Base-by-base conservation (phyloP, 129 eudicot genomes). In the Smallanthus sonchifolius region DNA sequence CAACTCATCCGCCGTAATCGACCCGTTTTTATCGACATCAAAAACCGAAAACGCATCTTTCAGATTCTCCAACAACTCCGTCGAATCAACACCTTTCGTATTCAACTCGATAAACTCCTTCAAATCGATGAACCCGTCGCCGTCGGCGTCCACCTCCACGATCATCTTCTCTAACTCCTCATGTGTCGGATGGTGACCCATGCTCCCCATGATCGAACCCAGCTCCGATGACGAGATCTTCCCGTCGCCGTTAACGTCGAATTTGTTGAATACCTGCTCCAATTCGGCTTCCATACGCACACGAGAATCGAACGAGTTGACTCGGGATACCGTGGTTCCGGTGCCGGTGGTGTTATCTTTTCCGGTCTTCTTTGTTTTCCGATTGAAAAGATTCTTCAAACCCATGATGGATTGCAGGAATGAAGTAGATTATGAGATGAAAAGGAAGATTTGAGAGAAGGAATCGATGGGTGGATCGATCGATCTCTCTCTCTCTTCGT, bases 81-180 rank as follows among this genome's bases (percentile, higher is more conserved):
- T 70, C 2, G 85, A 79, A 68, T 77, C 87, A 10, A 89, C 15
- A 54, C 67, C 89, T 28, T 83, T 89, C 4, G 96, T 86, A 62
- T 89, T 89, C 49, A 89, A 45, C 44, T 84, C 89, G 19, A 86
- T 75, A 65, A 86, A 88, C 65, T 88, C 95, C 0, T 17, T 71
- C 34, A 89, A 54, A 49, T 84, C 77, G 4, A 89, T 89, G 76
- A 66, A 84, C 7, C 96, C 96, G 16, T 89, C 96, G 0, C 96
- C 96, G 19, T 88, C 87, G 0, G 79, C 65, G 36, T 88, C 95
- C 20, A 86, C 89, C 63, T 88, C 84, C 17, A 8, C 10, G 67
- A 90, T 83, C 84, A 87, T 87, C 0, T 14, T 49, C 19, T n/a
- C 32, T 4, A 85, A 37, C 45, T 86, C 90, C 6, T 84, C 89